Percentiles rank a stretch among this genome's conserved stretches.
phyloP scores from a whole-genome alignment of 768 basidiomycete species.

The Bullera alba region DNA sequence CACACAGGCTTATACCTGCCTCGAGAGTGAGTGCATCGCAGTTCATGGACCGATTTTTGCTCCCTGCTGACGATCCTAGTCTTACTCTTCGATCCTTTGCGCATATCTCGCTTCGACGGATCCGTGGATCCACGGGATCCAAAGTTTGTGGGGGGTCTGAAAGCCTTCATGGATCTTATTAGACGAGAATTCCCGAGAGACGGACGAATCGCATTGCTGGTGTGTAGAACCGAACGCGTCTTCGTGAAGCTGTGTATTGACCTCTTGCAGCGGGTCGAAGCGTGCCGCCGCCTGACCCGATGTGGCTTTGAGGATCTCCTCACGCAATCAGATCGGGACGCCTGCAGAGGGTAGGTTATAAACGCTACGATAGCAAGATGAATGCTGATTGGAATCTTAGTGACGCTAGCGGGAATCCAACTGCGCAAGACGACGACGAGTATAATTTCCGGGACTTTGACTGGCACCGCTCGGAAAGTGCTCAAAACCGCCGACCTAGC shows the following conservation, averaged over 20 bases:
- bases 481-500: too few species aligned
- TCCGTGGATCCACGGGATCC: neutral
- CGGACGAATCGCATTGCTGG: neutral
- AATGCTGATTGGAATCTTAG: too few species aligned
- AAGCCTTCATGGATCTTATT: neutral
- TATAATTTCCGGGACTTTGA: neutral
- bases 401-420: neutral
- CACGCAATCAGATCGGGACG: neutral
- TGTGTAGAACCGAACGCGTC: neutral
- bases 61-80: neutral
- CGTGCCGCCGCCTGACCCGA: neutral
- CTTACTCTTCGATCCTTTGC: neutral
- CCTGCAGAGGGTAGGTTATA: neutral
- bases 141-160: neutral
- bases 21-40: conserved; percentile 6
- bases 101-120: neutral
- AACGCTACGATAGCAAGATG: too few species aligned
- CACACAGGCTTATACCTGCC: conserved; percentile 2
- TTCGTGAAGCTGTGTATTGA: too few species aligned
- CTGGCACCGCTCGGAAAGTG: neutral
- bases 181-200: neutral
- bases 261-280: conserved; percentile 1
- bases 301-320: neutral
- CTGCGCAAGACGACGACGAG: neutral
- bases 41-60: too few species aligned